phyloP scores from a whole-genome alignment of 495 filamentous ascomycete species.

The Xylaria curta region DNA sequence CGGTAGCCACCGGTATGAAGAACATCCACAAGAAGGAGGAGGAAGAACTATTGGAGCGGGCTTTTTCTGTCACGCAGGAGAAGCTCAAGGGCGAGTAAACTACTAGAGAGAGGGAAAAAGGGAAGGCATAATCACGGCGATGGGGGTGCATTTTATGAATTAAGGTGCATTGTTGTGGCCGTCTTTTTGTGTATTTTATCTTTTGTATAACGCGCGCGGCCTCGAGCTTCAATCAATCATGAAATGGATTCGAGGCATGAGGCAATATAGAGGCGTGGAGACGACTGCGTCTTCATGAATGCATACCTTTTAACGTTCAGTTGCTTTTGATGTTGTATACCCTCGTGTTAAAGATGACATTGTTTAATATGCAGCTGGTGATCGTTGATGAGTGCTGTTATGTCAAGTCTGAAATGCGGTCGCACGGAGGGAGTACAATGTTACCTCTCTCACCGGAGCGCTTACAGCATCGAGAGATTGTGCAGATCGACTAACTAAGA shows the following conservation, averaged over 20 bases:
- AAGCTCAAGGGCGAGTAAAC: conserved; percentile 73
- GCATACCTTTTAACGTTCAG: conserved; percentile 33
- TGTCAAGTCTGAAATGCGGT: neutral
- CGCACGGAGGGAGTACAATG: neutral
- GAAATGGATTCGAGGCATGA: conserved; percentile 27
- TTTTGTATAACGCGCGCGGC: conserved; percentile 41
- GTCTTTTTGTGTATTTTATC: conserved; percentile 36
- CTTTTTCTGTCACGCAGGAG: conserved; percentile 65
- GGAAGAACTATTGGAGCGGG: conserved; percentile 82
- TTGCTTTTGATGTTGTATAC: too few species aligned
- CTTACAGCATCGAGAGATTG: neutral
- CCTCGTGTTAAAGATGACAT: too few species aligned
- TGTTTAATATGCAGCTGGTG: neutral
- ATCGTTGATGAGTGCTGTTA: neutral
- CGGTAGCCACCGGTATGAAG: conserved; percentile 94
- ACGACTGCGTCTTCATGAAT: conserved; percentile 6
- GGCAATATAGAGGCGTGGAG: conserved; percentile 33
- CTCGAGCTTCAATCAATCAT: conserved; percentile 22
- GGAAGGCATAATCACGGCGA: neutral
- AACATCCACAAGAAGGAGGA: conserved; percentile 89
- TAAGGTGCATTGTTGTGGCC: conserved; percentile 23
- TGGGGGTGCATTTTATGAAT: conserved; percentile 27
- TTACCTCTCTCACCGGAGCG: neutral
- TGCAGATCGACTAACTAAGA: neutral
- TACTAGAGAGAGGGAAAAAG: neutral